phyloP scores from a whole-genome alignment of 225 moss, liverwort and hornwort species.

The Antitrichia curtipendula region DNA sequence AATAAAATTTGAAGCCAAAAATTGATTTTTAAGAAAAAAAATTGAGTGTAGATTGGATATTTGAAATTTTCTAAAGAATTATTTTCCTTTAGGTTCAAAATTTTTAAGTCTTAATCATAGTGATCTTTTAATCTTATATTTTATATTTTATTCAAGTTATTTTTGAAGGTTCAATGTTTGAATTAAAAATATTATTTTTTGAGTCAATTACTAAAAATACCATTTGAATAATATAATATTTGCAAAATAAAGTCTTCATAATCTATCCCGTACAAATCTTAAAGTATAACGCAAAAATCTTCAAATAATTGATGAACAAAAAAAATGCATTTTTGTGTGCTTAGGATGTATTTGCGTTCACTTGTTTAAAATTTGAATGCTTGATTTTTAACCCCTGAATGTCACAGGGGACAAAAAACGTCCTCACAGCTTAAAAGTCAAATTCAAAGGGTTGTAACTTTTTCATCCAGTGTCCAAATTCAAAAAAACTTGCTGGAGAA shows the following conservation, averaged over 20 bases:
- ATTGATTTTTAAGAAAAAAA: no score
- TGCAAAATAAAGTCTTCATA: neutral
- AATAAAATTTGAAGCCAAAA: neutral
- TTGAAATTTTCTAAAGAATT: no score
- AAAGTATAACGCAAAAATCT: neutral
- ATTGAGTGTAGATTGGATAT: neutral
- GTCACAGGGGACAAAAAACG: no score
- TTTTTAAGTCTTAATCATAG: neutral
- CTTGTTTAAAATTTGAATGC: neutral
- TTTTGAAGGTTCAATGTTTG: neutral
- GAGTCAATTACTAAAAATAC: accelerated
- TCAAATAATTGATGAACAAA: neutral
- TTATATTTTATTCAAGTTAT: neutral
- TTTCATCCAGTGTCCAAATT: no score
- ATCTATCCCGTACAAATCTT: neutral
- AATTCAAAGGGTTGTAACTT: no score
- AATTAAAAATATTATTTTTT: neutral
- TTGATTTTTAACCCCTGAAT: accelerated
- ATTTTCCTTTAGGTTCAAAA: neutral
- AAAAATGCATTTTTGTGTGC: no score
- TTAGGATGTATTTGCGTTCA: accelerated
- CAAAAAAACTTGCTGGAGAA: no score
- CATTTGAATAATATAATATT: neutral
- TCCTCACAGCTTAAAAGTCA: no score
- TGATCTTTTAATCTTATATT: neutral